phyloP scores from a whole-genome alignment of 768 basidiomycete species.

The Tylopilus sp. region DNA sequence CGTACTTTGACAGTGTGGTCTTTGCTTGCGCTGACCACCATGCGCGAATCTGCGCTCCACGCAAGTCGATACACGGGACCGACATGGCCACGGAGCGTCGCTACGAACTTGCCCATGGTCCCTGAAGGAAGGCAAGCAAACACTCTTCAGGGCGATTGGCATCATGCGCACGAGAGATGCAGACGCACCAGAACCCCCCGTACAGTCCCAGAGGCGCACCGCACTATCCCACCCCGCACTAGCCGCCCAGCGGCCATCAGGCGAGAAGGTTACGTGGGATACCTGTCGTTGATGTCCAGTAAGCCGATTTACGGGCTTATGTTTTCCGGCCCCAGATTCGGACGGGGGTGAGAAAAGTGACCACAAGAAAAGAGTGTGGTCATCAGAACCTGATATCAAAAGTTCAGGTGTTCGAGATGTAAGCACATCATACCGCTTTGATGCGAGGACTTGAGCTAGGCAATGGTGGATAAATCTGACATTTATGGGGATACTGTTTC shows the following conservation, averaged over 20 bases:
- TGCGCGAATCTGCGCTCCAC: conserved; percentile 91
- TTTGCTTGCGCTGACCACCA: conserved; percentile 93
- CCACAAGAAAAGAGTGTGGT: conserved; percentile 98
- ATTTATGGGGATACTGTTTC: background rate
- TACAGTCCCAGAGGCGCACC: conserved; percentile 87
- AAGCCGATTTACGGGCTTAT: conserved; percentile 72
- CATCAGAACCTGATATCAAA: conserved; percentile 93
- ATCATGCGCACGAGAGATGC: too few relatives aligned
- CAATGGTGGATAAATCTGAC: background rate
- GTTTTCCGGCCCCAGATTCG: conserved; percentile 39
- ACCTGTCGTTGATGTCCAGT: conserved; percentile 96
- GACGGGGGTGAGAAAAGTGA: conserved; percentile 60
- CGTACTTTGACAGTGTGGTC: conserved; percentile 92
- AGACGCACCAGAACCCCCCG: conserved; percentile 43
- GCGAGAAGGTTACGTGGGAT: conserved; percentile 90
- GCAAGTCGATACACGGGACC: conserved; percentile 91
- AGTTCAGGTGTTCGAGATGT: conserved; percentile 67
- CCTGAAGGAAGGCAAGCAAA: conserved; percentile 30
- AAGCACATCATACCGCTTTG: conserved; percentile 72
- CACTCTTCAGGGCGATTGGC: too few relatives aligned
- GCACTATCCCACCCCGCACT: conserved; percentile 89
- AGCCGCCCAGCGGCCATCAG: conserved; percentile 90
- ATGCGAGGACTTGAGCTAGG: conserved; percentile 73
- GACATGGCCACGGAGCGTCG: conserved; percentile 88
- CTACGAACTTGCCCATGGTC: conserved; percentile 79